A percentile compares a stretch with the other conserved stretches of the same genome.
These are phyloP conservation scores for Gnomoniopsis smithogilvyi DNA, from an alignment of 2,329 filamentous ascomycete species.

Conservation along the genomic window DNA sequence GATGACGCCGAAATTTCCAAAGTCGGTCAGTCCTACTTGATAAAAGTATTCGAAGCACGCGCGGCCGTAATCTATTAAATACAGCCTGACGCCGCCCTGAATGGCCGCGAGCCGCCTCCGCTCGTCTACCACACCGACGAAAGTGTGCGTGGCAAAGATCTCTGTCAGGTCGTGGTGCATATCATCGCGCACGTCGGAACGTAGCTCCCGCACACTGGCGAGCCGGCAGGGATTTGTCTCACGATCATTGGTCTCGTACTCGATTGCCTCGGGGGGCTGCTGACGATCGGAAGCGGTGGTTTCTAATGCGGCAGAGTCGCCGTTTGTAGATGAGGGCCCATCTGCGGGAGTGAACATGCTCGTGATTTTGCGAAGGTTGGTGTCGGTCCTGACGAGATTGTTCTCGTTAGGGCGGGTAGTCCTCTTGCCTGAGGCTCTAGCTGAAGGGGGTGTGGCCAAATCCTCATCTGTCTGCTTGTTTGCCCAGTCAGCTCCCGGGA, in stretches of 20 bases:
- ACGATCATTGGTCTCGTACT: slow-evolving; percentile 68
- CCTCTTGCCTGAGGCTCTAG: slow-evolving; percentile 25
- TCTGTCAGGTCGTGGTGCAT: slow-evolving; percentile 87
- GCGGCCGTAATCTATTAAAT: slow-evolving; percentile 89
- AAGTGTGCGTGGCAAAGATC: slow-evolving; percentile 82
- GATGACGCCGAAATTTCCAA: slow-evolving; percentile 88
- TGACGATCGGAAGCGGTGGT: slow-evolving; percentile 1
- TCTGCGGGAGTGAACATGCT: slow-evolving; percentile 76
- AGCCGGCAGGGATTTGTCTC: slow-evolving; percentile 70
- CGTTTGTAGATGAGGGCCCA: slow-evolving; percentile 29
- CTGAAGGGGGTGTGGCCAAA: slow-evolving; percentile 19
- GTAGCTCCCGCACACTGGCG: slow-evolving; percentile 81
- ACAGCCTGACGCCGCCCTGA: slow-evolving; percentile 88
- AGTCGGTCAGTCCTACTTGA: slow-evolving; percentile 90
- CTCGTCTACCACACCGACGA: slow-evolving; percentile 90
- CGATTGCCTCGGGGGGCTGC: slow-evolving; percentile 46
- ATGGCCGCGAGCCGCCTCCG: slow-evolving; percentile 84
- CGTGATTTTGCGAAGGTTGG: slow-evolving; percentile 88
- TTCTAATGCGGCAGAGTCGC: slow-evolving; percentile 25
- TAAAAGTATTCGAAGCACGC: slow-evolving; percentile 89
- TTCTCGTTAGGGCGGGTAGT: slow-evolving; percentile 69
- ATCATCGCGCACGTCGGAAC: slow-evolving; percentile 72
- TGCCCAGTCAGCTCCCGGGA: slow-evolving; percentile 59
- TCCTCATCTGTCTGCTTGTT: slow-evolving; percentile 25
- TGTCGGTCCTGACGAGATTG: slow-evolving; percentile 86